Percentiles rank a stretch among this genome's conserved stretches.
These are phyloP conservation scores for Echites panduratus DNA, from an alignment of 257 asterid genomes.

Conservation along the genomic window DNA sequence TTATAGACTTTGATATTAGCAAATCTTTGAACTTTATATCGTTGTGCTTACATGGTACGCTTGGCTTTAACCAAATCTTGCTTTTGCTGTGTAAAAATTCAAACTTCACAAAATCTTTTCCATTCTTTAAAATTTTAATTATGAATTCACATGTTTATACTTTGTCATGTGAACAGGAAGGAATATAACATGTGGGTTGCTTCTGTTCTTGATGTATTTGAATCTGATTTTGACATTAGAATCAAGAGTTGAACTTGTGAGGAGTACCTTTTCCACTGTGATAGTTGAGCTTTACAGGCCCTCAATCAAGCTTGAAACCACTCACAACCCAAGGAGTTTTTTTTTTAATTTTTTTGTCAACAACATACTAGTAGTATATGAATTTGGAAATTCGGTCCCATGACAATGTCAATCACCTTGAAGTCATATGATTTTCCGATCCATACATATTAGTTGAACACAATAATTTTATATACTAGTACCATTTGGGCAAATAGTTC, in stretches of 20 bases:
- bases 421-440: not conserved
- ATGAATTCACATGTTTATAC: not conserved
- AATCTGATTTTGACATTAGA: not conserved
- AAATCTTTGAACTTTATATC: not conserved
- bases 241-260: not conserved
- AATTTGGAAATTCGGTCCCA: not conserved
- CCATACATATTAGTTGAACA: too few species aligned
- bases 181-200: not conserved
- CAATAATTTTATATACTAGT: too few species aligned
- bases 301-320: not conserved
- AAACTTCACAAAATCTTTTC: not conserved
- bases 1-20: not conserved
- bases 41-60: not conserved
- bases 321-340: not conserved
- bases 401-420: not conserved
- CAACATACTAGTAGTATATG: not conserved
- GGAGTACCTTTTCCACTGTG: not conserved
- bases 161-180: not conserved
- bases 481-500: not conserved
- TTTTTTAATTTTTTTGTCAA: too few species aligned
- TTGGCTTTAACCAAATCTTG: not conserved
- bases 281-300: not conserved
- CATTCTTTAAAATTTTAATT: not conserved
- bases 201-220: not conserved
- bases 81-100: not conserved